phyloP scores from a whole-genome alignment of 805 yeast species.

The Suhomyces emberorum region DNA sequence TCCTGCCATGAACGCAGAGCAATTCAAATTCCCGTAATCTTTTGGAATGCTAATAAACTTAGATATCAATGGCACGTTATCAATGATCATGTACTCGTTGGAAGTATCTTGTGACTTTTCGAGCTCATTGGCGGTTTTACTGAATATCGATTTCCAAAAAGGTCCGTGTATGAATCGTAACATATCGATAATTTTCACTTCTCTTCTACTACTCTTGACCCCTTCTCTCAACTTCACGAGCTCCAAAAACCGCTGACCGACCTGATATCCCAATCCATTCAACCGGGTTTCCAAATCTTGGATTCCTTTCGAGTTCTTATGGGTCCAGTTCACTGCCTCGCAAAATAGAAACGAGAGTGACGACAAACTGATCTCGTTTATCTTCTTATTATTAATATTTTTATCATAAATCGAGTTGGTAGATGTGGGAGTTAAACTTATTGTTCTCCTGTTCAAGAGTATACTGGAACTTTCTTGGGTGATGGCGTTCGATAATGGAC shows the following conservation, averaged over 20 bases:
- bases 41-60: slow-evolving; percentile 73
- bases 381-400: slow-evolving; percentile 57
- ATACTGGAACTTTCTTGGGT: slow-evolving; percentile 36
- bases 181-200: slow-evolving; percentile 60
- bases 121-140: slow-evolving; percentile 67
- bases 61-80: slow-evolving; percentile 68
- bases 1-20: slow-evolving; percentile 84
- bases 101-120: slow-evolving; percentile 70
- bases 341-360: slow-evolving; percentile 67
- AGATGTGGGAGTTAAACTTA: slow-evolving; percentile 32
- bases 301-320: slow-evolving; percentile 59
- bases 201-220: slow-evolving; percentile 57
- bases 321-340: slow-evolving; percentile 66
- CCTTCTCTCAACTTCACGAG: slow-evolving; percentile 68
- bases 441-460: slow-evolving; percentile 29
- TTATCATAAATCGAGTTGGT: slow-evolving; percentile 60
- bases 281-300: slow-evolving; percentile 56
- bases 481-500: slow-evolving; percentile 39
- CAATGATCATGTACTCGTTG: slow-evolving; percentile 75
- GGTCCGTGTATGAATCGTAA: slow-evolving; percentile 69
- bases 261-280: slow-evolving; percentile 71
- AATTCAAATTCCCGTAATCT: slow-evolving; percentile 73
- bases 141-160: slow-evolving; percentile 74
- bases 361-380: slow-evolving; percentile 64
- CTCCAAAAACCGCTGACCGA: slow-evolving; percentile 72